Evolutionary conservation across 1,284 basidiomycete genomes (phyloP), one percentile per base, ranked within the genome.

Genomic region (Mrakiaceae sp.): DNA sequence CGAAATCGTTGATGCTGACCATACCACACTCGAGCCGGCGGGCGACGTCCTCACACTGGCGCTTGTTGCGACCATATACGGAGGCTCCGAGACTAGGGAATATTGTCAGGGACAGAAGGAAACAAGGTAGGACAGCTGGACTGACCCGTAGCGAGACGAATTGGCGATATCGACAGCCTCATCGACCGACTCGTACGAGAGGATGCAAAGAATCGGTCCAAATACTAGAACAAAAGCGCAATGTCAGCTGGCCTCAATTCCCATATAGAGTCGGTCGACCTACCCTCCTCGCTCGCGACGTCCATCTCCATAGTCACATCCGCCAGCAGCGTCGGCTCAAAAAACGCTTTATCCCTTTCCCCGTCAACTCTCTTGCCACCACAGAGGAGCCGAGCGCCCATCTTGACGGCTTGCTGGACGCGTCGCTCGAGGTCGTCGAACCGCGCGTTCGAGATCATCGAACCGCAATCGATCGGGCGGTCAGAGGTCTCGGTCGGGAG

Each of bases 1-100:
- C 91, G 75, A 89, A 96, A 76, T 95, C 92, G 72, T 98, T 98
- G 71, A 97, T 82, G 49, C 93, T 87, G 8, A 98, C 93, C 95
- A 98, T 98, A 51, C 95, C 95, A 69, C 90, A 93, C 66, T 94
- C 83, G 58, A 98, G 77, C 60, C 80, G 77, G 64, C 84, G 82
- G 14, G 92, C 91, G 10, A 98, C 86, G 62, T 84, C 79, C 62
- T 87, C 70, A 72, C 90, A 93, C 56, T 87, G 78, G 44, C 81
- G 79, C 72, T 87, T 84, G 71, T 87, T 83, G 10, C 85, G 85
- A 8, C 94, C 94, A 73, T 94, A 98, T n/a, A 98, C 90, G 65
- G 89, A 89, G 0, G 91, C 90, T 55, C 94, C 95, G n/a, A 98
- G 83, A 14, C 64, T 66, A 47, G 3, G 6, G 40, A 6, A 43